Conservation (phyloP, 2,329 filamentous ascomycete genomes). For the Fusarium humuli region DNA sequence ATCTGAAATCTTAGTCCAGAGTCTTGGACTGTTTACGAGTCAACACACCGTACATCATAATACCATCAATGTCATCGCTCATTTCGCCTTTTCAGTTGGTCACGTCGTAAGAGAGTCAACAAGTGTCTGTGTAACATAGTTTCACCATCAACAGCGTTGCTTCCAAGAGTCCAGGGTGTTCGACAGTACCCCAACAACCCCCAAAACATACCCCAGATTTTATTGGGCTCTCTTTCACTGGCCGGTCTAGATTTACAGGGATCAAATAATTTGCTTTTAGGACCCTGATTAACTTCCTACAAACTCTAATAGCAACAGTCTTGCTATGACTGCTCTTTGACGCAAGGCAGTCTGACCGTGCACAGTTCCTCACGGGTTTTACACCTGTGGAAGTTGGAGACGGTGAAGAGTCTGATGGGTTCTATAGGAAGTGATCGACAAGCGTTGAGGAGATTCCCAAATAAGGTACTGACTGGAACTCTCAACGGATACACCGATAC, state of each 20-base stretch:
- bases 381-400: background rate
- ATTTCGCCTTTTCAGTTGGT: background rate
- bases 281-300: background rate
- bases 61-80: background rate
- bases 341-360: background rate
- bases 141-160: conserved; percentile 5
- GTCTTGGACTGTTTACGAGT: background rate
- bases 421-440: conserved; percentile 10
- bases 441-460: background rate
- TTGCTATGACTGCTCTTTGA: background rate
- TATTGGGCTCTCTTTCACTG: background rate
- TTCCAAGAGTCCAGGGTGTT: background rate
- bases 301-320: background rate
- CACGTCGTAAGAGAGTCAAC: background rate
- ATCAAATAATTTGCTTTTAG: background rate
- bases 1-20: background rate
- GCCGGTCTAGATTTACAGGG: conserved; percentile 29
- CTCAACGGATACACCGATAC: conserved; percentile 22
- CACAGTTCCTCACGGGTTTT: background rate
- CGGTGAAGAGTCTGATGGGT: conserved; percentile 16
- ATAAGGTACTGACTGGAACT: background rate
- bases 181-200: conserved; percentile 7
- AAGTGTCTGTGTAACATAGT: background rate
- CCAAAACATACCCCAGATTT: conserved; percentile 36
- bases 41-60: background rate